Evolutionary conservation across 768 basidiomycete genomes (phyloP).

Genomic region (Lentinus tigrinus): DNA sequence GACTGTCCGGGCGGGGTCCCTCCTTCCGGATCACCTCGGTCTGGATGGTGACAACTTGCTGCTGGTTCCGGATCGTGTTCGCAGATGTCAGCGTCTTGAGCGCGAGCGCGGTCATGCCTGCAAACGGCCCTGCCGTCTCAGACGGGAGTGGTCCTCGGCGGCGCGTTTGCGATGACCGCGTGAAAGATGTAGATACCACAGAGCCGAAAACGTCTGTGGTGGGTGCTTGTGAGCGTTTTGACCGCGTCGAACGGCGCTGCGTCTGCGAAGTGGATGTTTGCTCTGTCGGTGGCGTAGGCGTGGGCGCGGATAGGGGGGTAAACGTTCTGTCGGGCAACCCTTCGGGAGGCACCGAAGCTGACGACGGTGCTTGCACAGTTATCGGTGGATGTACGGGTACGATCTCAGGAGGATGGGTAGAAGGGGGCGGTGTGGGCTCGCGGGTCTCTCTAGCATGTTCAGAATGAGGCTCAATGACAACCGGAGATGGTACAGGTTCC

Average conservation of each 20-base stretch:
- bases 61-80: constrained; percentile 75
- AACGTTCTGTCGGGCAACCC: no score
- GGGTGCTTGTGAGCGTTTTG: constrained; percentile 40
- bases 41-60: constrained; percentile 60
- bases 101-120: constrained; percentile 67
- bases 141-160: constrained; percentile 34
- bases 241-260: constrained; percentile 50
- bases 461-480: neutral
- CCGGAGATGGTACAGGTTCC: neutral
- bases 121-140: constrained; percentile 44
- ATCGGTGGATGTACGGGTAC: no score
- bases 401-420: no score
- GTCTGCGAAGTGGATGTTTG: constrained; percentile 2
- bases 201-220: constrained; percentile 39
- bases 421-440: no score
- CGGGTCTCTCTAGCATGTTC: neutral
- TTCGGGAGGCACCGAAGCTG: no score
- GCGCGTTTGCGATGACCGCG: constrained; percentile 37
- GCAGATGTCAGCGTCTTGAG: constrained; percentile 67
- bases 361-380: no score
- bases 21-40: constrained; percentile 70
- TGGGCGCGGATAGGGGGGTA: no score
- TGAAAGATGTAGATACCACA: constrained; percentile 20
- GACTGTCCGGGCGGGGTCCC: constrained; percentile 75
- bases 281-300: constrained; percentile 6